Percentiles rank a stretch among this genome's conserved stretches.
Conservation (phyloP, 257 asterid genomes). For the Scutellaria galericulata region DNA sequence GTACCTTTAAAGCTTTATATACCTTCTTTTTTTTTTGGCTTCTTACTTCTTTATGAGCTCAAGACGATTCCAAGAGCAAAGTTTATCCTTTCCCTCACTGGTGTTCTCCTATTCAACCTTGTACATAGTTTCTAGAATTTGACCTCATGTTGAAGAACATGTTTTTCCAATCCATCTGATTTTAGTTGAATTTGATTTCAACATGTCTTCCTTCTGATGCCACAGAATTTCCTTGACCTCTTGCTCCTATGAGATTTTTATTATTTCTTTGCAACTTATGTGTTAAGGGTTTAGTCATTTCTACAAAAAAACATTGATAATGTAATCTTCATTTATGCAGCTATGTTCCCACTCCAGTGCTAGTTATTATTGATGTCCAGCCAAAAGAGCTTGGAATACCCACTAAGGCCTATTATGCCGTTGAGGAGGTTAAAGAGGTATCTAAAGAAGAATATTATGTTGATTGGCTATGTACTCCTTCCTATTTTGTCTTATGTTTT, state of each 20-base stretch:
- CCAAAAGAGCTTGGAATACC: slow-evolving; percentile 95
- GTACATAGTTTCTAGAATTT: slow-evolving; percentile 1
- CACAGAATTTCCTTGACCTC: background rate
- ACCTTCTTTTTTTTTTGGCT: background rate
- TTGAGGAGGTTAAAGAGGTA: slow-evolving; percentile 97
- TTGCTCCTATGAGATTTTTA: background rate
- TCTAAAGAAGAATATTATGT: background rate
- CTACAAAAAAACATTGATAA: background rate
- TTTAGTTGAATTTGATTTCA: background rate
- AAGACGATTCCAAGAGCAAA: background rate
- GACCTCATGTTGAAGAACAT: background rate
- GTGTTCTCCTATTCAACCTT: slow-evolving; percentile 12
- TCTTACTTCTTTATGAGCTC: background rate
- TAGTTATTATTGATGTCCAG: slow-evolving; percentile 89
- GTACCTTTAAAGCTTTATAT: slow-evolving; percentile 5
- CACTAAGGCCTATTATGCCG: slow-evolving; percentile 89
- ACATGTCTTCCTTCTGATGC: slow-evolving; percentile 20
- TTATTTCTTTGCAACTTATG: background rate
- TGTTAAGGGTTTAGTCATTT: background rate
- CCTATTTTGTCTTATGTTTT: slow-evolving; percentile 20
- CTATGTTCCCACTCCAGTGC: slow-evolving; percentile 83
- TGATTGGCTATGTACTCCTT: background rate
- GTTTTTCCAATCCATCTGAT: background rate
- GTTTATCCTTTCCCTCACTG: background rate
- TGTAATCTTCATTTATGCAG: slow-evolving; percentile 45